Conservation (phyloP, 768 basidiomycete species). For the Imleria badia region DNA sequence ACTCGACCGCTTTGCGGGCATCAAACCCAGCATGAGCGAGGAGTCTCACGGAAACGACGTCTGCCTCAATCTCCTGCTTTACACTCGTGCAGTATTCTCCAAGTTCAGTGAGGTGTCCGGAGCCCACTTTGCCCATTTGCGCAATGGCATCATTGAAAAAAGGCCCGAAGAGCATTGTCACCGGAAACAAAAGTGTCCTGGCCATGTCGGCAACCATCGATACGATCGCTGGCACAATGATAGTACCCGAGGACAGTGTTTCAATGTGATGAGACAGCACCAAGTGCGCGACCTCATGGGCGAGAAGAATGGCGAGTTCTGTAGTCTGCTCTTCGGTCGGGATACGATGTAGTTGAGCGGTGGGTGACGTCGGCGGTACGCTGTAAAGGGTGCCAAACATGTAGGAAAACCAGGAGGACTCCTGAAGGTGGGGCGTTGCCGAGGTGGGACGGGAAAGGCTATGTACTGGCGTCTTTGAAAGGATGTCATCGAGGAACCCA, state of each 20-base stretch:
- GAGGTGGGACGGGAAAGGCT: slow-evolving; percentile 27
- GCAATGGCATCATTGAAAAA: slow-evolving; percentile 95
- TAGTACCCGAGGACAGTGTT: slow-evolving; percentile 79
- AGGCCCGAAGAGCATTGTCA: slow-evolving; percentile 91
- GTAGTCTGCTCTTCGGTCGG: slow-evolving; percentile 83
- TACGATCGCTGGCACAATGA: slow-evolving; percentile 78
- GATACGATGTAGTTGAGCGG: slow-evolving; percentile 39
- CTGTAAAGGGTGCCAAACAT: slow-evolving; percentile 46
- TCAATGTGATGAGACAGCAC: slow-evolving; percentile 90
- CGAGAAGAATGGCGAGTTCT: slow-evolving; percentile 85
- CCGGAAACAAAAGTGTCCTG: slow-evolving; percentile 78
- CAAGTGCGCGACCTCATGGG: slow-evolving; percentile 93
- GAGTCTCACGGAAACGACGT: slow-evolving; percentile 84
- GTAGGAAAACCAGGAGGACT: slow-evolving; percentile 46
- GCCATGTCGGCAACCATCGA: slow-evolving; percentile 76
- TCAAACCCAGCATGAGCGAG: slow-evolving; percentile 92
- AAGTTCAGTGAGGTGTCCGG: slow-evolving; percentile 69
- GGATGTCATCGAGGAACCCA: slow-evolving; percentile 87
- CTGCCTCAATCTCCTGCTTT: slow-evolving; percentile 90
- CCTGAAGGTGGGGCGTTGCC: slow-evolving; percentile 15
- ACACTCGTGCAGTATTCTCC: slow-evolving; percentile 76
- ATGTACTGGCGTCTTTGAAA: slow-evolving; percentile 41
- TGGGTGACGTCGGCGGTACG: slow-evolving; percentile 33
- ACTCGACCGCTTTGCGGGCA: slow-evolving; percentile 73
- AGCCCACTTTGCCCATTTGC: slow-evolving; percentile 72